These are phyloP conservation scores for Sarocladium strictum DNA, from an alignment of 2,329 filamentous ascomycete species.

Conservation along the genomic window DNA sequence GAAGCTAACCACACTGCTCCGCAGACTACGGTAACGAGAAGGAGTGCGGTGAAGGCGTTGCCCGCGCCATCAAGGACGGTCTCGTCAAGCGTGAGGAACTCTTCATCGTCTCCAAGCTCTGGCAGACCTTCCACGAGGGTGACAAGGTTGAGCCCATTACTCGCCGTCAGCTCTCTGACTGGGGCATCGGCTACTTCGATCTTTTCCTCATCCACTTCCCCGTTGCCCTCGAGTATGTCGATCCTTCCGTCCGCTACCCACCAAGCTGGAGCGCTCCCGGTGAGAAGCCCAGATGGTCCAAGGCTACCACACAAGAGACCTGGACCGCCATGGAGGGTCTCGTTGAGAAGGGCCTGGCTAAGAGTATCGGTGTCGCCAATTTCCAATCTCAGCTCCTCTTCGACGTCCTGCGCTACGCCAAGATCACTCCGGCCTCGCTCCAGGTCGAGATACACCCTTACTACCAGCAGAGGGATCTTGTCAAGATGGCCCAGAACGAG, in stretches of 20 bases:
- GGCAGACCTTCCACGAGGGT: constrained; percentile 84
- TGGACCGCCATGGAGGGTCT: constrained; percentile 76
- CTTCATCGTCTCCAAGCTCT: constrained; percentile 90
- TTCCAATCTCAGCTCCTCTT: constrained; percentile 74
- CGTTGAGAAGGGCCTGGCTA: constrained; percentile 61
- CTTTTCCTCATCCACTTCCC: constrained; percentile 89
- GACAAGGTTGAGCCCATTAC: constrained; percentile 71
- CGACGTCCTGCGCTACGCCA: constrained; percentile 73
- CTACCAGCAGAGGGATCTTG: constrained; percentile 67
- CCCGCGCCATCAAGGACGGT: constrained; percentile 74
- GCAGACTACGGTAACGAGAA: constrained; percentile 74
- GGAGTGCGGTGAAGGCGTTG: constrained; percentile 67
- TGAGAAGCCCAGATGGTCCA: constrained; percentile 56
- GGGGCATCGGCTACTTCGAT: constrained; percentile 85
- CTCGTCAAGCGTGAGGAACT: constrained; percentile 79
- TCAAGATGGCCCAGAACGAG: constrained; percentile 63
- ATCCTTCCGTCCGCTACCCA: constrained; percentile 72
- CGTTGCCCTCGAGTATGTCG: constrained; percentile 77
- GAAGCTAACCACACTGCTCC: background rate
- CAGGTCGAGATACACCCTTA: constrained; percentile 92
- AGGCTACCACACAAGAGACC: constrained; percentile 71
- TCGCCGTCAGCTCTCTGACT: constrained; percentile 73
- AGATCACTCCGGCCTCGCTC: constrained; percentile 67
- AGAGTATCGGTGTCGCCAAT: constrained; percentile 76
- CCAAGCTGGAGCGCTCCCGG: constrained; percentile 70